These are phyloP conservation scores for Fusarium sp. DNA, from an alignment of 2,329 filamentous ascomycete species.

Conservation along the genomic window DNA sequence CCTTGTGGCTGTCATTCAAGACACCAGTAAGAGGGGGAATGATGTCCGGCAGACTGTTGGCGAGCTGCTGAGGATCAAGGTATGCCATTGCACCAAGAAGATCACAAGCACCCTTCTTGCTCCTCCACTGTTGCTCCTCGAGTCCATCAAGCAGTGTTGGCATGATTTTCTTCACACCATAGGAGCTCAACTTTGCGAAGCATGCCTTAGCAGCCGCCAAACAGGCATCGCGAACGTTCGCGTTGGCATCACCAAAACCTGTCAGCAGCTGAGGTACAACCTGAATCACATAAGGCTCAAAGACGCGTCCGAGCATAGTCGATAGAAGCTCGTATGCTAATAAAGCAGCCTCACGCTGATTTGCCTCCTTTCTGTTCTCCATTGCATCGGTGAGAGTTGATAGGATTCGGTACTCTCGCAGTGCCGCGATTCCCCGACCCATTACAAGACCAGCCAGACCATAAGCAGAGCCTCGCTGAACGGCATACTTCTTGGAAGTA, in stretches of 20 bases:
- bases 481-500: constrained; percentile 90
- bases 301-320: constrained; percentile 85
- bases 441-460: constrained; percentile 90
- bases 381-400: constrained; percentile 81
- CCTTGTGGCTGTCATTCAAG: constrained; percentile 97
- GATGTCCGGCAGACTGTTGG: constrained; percentile 92
- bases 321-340: constrained; percentile 93
- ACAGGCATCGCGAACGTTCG: constrained; percentile 92
- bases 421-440: constrained; percentile 84
- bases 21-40: constrained; percentile 95
- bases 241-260: constrained; percentile 89
- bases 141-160: constrained; percentile 92
- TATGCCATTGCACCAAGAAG: constrained; percentile 98
- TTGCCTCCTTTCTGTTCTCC: constrained; percentile 95
- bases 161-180: constrained; percentile 93
- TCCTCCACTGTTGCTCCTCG: constrained; percentile 96
- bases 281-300: constrained; percentile 97
- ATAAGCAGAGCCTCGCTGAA: constrained; percentile 92
- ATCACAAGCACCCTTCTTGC: constrained; percentile 98
- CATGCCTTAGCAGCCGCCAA: constrained; percentile 94
- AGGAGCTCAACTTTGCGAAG: constrained; percentile 93
- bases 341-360: constrained; percentile 89
- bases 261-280: constrained; percentile 90
- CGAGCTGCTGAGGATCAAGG: constrained; percentile 93
- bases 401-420: constrained; percentile 89